Conservation (phyloP, 148 eudicot genomes). For the Tetragonia tetragonoides region DNA sequence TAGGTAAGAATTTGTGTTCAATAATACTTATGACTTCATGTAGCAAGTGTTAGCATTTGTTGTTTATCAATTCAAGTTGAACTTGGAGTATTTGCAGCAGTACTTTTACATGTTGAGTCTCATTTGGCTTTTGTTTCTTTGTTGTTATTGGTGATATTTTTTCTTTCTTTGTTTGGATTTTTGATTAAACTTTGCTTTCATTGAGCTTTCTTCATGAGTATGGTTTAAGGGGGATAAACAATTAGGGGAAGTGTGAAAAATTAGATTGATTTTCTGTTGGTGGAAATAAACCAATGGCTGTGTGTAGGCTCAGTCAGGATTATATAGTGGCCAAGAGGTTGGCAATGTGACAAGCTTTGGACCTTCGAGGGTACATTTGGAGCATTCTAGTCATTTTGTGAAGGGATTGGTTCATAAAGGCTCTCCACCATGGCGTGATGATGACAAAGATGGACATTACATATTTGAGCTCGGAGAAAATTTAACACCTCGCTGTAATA, state of each 20-base stretch:
- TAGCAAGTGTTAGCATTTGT: not conserved
- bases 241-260: conserved; percentile 27
- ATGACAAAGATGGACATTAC: conserved; percentile 99
- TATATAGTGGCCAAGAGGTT: conserved; percentile 87
- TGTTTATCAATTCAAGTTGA: not conserved
- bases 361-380: conserved; percentile 61
- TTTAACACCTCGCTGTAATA: conserved; percentile 95
- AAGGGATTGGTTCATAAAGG: conserved; percentile 83
- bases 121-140: conserved; percentile 1
- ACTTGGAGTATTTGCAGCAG: not conserved
- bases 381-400: conserved; percentile 70
- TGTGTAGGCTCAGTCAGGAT: conserved; percentile 98
- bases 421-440: conserved; percentile 96
- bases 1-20: too few species aligned
- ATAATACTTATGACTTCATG: not conserved
- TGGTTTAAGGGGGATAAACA: conserved; percentile 24
- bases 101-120: not conserved
- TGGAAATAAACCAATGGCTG: conserved; percentile 68
- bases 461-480: conserved; percentile 94
- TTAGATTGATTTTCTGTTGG: conserved; percentile 41
- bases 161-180: not conserved
- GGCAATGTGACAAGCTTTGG: conserved; percentile 82
- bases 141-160: conserved; percentile 1
- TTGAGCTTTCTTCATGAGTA: conserved; percentile 13
- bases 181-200: not conserved